These are phyloP conservation scores for Penicillium sp. DNA, from an alignment of 2,329 filamentous ascomycete genomes.

Conservation along the genomic window DNA sequence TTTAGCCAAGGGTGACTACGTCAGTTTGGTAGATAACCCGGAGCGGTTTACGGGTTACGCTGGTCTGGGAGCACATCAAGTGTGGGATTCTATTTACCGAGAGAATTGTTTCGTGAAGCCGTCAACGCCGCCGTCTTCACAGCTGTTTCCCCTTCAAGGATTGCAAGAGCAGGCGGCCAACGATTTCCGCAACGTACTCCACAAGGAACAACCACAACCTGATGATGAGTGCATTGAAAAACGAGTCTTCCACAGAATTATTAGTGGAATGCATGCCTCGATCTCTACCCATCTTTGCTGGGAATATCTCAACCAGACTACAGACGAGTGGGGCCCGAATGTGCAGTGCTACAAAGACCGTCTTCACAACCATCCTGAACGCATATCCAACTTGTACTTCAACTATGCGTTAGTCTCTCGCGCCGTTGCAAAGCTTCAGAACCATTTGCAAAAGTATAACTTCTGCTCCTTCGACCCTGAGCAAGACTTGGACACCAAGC, in stretches of 20 bases:
- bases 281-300: slow-evolving; percentile 96
- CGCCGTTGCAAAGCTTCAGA: slow-evolving; percentile 83
- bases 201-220: slow-evolving; percentile 32
- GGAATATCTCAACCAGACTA: slow-evolving; percentile 93
- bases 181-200: slow-evolving; percentile 59
- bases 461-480: slow-evolving; percentile 84
- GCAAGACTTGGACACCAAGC: slow-evolving; percentile 75
- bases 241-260: slow-evolving; percentile 92
- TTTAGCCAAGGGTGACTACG: slow-evolving; percentile 86
- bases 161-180: slow-evolving; percentile 51
- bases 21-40: slow-evolving; percentile 87
- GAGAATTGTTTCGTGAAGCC: slow-evolving; percentile 85
- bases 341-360: slow-evolving; percentile 80
- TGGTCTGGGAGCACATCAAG: slow-evolving; percentile 77
- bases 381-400: slow-evolving; percentile 97
- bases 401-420: slow-evolving; percentile 96
- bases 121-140: slow-evolving; percentile 25
- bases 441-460: slow-evolving; percentile 76
- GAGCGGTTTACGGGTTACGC: slow-evolving; percentile 94
- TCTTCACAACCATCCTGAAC: slow-evolving; percentile 80
- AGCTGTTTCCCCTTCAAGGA: slow-evolving; percentile 34
- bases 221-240: slow-evolving; percentile 97
- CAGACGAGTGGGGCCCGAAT: slow-evolving; percentile 89
- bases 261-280: slow-evolving; percentile 97
- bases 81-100: slow-evolving; percentile 95